Evolutionary conservation across 2,329 filamentous ascomycete species (phyloP), one percentile per base, ranked within the genome.

Genomic region (Trichoderma lentiforme): DNA sequence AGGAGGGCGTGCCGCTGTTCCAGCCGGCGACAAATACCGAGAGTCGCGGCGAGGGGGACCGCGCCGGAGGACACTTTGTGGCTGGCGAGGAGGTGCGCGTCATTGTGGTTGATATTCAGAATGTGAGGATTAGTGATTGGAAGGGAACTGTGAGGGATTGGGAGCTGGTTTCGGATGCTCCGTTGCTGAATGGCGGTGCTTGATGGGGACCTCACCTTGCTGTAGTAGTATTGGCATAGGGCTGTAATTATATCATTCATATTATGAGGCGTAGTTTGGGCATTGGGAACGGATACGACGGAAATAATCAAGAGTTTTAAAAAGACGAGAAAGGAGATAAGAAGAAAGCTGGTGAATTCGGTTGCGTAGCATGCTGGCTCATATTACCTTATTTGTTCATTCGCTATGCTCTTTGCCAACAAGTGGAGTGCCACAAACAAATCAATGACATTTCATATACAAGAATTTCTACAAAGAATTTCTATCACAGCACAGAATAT

Each of bases 81-180:
- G 92, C 91, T 47, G 93, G 92, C 3, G 92, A 94, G 78, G 92
- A 96, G 79, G 94, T 97, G 2, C 87, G 92, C 63, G 95, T 98
- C 7, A 93, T 98, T 39, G 88, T 95, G 6, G 96, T 98, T 8
- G 89, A 88, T 76, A 93, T 98, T 76, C 88, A 87, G 77, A 93
- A 95, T 79, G 94, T 96, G 63, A 88, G 94, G 77, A 97, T 97
- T 77, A 94, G 93, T 75, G 96, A 97, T 81, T 97, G 93, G 92
- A 97, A 97, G 84, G 95, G 96, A n/a, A 89, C 90, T 15, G 94
- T 98, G 5, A 89, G 92, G 77, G 95, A 98, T 79, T 98, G 85
- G 83, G 86, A 86, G 1, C 78, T 89, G 72, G 80, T 81, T 3
- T 79, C 82, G n/a, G 79, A 79, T 32, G 79, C 72, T 4, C 72